Conservation (phyloP, 129 eudicot genomes). For the Dittrichia graveolens region DNA sequence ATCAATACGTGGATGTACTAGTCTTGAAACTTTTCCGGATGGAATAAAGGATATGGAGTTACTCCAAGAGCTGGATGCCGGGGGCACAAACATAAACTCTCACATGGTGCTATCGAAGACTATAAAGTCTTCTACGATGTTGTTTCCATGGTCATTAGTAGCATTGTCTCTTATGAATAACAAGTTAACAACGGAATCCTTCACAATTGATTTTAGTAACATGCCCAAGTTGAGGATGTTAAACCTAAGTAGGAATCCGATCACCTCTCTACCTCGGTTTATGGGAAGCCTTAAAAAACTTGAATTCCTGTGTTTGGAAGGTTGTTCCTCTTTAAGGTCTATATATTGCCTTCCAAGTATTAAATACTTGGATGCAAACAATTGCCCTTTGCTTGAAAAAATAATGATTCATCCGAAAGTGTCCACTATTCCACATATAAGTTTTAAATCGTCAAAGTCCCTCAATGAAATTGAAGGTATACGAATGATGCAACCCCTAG, state of each 20-base stretch:
- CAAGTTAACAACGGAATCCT: background rate
- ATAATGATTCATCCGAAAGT: background rate
- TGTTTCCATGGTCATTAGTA: background rate
- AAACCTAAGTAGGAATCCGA: conserved; percentile 1
- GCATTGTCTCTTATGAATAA: background rate
- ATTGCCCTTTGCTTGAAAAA: background rate
- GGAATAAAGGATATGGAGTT: background rate
- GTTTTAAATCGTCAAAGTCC: background rate
- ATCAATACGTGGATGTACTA: background rate
- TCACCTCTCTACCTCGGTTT: background rate
- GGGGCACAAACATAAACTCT: background rate
- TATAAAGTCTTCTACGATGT: background rate
- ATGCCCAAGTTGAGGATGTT: background rate
- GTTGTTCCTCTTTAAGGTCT: background rate
- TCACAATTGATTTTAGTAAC: conserved; percentile 3
- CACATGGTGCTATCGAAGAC: background rate
- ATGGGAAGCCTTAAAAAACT: conserved; percentile 5
- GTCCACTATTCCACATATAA: background rate
- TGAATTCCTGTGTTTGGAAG: background rate
- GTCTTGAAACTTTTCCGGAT: background rate
- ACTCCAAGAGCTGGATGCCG: too few species aligned
- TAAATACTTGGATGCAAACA: background rate
- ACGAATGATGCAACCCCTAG: background rate
- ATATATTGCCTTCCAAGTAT: conserved; percentile 11
- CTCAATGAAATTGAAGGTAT: background rate